Evolutionary conservation across 202 grass and related monocot genomes (phyloP), one percentile per base, ranked within the genome.

Genomic region (Musa balbisiana): DNA sequence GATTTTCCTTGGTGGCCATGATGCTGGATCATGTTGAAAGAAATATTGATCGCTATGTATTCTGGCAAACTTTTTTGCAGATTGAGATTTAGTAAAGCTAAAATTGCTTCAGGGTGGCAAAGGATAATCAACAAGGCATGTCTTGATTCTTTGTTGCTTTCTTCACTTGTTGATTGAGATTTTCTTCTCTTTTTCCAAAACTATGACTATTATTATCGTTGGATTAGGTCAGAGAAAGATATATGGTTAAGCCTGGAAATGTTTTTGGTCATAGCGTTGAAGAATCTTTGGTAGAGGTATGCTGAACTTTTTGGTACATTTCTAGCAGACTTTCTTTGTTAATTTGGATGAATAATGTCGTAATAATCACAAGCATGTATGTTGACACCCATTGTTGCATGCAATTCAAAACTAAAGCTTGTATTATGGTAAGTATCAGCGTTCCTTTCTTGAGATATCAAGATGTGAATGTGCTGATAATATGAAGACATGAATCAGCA

Each of bases 101-200:
- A 51, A 65, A 79, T 82, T 70, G 83, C 72, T 81, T 75, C 87
- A 55, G 12, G 76, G 1, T 66, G 33, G 55, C 67, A 69, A 77
- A 62, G 76, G 74, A 62, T 62, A 58, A 82, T 88, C 58, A 79
- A 54, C 51, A 89, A 97, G 86, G 88, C 53, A 84, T 8, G 78
- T 71, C 24, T 85, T 49, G 24, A 71, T 76, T 66, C 51, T 50
- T 9, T 25, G 13, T 4, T 16, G 25, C 16, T 62, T 81, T 66
- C 59, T 62, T 63, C 49, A 29, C 74, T 16, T 76, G 12, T 22
- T 2, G 29, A 15, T 76, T 71, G 62, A 33, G 56, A 67, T 63
- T 69, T 55, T 22, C 53, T 52, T 55, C 49, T 59, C 78, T 71
- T 75, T 67, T 82, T 58, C 13, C 15, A 6, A 60, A 67, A 67